These are phyloP conservation scores for Leptomonas pyrrhocoris DNA, from an alignment of 208 protist genomes.

Conservation along the genomic window DNA sequence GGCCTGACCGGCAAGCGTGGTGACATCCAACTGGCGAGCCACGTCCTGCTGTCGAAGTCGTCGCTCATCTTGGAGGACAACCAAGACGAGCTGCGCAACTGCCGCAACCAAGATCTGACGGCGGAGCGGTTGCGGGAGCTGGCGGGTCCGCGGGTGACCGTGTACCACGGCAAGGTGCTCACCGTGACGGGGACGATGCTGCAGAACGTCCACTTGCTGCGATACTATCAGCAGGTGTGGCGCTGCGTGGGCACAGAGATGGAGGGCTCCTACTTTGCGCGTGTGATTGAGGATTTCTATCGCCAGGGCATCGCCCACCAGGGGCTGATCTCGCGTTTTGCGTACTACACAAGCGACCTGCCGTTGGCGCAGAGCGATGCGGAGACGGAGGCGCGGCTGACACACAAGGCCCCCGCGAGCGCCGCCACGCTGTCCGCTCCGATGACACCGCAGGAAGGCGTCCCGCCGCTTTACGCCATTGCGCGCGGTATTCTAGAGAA, in stretches of 20 bases:
- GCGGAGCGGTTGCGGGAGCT: constrained; percentile 55
- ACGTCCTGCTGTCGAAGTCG: constrained; percentile 86
- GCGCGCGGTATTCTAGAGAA: constrained; percentile 81
- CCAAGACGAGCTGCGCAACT: constrained; percentile 84
- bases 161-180: constrained; percentile 81
- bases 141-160: constrained; percentile 45
- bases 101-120: constrained; percentile 80
- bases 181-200: constrained; percentile 89
- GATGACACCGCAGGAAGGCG: constrained; percentile 78
- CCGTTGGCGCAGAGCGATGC: constrained; percentile 67
- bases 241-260: constrained; percentile 87
- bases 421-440: constrained; percentile 65
- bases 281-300: constrained; percentile 83
- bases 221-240: constrained; percentile 87
- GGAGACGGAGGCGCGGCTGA: constrained; percentile 43
- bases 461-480: constrained; percentile 88
- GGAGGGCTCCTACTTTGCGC: constrained; percentile 90
- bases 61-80: constrained; percentile 84
- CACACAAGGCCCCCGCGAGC: neutral
- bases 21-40: constrained; percentile 87
- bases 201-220: constrained; percentile 80
- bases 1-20: constrained; percentile 85
- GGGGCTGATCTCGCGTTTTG: constrained; percentile 73
- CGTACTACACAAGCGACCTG: constrained; percentile 90
- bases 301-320: constrained; percentile 73